Percentiles rank a stretch among this genome's conserved stretches.
phyloP scores from a whole-genome alignment of 2,329 filamentous ascomycete species.

The Phyllosticta citribraziliensis region DNA sequence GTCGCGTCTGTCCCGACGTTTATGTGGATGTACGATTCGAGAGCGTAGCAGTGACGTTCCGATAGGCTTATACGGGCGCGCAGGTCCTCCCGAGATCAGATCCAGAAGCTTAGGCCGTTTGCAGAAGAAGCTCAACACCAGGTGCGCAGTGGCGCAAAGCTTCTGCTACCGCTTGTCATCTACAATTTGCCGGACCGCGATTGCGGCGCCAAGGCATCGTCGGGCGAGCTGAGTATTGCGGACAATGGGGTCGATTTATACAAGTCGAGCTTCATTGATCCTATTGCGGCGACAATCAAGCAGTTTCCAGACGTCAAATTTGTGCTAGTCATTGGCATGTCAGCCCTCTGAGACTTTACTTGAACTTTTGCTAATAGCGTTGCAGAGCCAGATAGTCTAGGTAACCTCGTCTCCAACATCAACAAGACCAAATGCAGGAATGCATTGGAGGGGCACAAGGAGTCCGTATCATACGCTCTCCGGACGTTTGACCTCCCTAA shows the following conservation, averaged over 20 bases:
- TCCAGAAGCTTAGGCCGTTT: slow-evolving; percentile 39
- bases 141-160: slow-evolving; percentile 40
- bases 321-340: slow-evolving; percentile 40
- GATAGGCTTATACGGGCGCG: neutral
- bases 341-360: neutral
- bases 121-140: slow-evolving; percentile 37
- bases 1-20: slow-evolving; percentile 44
- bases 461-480: slow-evolving; percentile 47
- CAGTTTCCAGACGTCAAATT: slow-evolving; percentile 44
- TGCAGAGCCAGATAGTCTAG: slow-evolving; percentile 48
- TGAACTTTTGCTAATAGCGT: neutral
- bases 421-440: slow-evolving; percentile 45
- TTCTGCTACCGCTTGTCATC: slow-evolving; percentile 47
- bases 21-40: slow-evolving; percentile 36
- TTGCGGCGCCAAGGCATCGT: slow-evolving; percentile 53
- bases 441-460: slow-evolving; percentile 45
- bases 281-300: slow-evolving; percentile 43
- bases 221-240: slow-evolving; percentile 50
- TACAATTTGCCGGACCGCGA: slow-evolving; percentile 56
- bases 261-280: slow-evolving; percentile 42
- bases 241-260: slow-evolving; percentile 42
- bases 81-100: slow-evolving; percentile 40
- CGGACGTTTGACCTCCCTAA: slow-evolving; percentile 49
- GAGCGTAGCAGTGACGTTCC: neutral
- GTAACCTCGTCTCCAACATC: slow-evolving; percentile 53